Percentiles rank a stretch among this genome's conserved stretches.
Conservation (phyloP, 352 stramenopile species). For the Globisporangium echinulatum region DNA sequence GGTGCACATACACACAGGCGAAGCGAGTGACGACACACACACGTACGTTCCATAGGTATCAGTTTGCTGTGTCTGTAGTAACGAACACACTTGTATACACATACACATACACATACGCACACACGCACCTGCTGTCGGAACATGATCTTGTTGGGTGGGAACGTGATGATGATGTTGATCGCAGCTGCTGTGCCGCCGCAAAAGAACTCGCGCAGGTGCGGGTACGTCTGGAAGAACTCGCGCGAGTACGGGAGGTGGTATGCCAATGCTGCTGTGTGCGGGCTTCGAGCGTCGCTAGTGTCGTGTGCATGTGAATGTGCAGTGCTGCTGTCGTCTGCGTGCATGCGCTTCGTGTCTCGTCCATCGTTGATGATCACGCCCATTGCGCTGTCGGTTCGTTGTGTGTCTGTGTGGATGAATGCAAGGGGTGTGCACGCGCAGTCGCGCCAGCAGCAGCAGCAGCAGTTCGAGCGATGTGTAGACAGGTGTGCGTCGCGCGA, state of each 20-base stretch:
- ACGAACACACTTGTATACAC: neutral
- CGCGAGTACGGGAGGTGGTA: constrained; percentile 6
- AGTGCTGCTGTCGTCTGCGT: neutral
- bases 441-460: no score
- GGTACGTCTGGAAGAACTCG: constrained; percentile 43
- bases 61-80: neutral
- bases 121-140: constrained; percentile 81
- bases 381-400: neutral
- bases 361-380: constrained; percentile 12
- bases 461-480: neutral
- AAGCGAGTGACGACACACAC: constrained; percentile 1
- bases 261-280: neutral
- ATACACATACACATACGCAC: neutral
- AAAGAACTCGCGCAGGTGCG: constrained; percentile 76
- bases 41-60: neutral
- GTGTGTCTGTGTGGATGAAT: neutral
- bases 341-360: constrained; percentile 1
- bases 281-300: neutral
- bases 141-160: constrained; percentile 88
- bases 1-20: neutral
- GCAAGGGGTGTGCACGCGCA: neutral
- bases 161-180: constrained; percentile 87
- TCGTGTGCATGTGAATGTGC: neutral
- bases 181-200: constrained; percentile 73
- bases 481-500: neutral